phyloP scores from a whole-genome alignment of 164 flowering plant genomes.

The Malania oleifera region DNA sequence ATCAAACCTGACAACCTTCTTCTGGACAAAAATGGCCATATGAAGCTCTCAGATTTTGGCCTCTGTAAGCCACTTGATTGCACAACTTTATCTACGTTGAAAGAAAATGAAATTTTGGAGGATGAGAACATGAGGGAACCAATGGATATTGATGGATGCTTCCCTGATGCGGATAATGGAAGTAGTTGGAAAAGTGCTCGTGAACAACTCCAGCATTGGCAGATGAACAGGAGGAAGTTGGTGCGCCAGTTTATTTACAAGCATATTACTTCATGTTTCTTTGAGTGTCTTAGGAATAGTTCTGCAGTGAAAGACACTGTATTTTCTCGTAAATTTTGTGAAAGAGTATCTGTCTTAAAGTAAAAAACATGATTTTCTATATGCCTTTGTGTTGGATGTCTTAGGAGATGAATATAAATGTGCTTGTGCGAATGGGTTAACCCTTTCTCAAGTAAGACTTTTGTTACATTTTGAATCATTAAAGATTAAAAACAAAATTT shows the following conservation, averaged over 20 bases:
- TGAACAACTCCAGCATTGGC: constrained; percentile 77
- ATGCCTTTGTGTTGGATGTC: no score
- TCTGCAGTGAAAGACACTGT: no score
- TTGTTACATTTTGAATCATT: no score
- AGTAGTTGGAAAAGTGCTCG: constrained; percentile 51
- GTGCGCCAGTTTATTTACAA: constrained; percentile 24
- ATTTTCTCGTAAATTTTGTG: no score
- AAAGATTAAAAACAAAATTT: no score
- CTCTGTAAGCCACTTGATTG: constrained; percentile 64
- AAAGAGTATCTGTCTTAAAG: no score
- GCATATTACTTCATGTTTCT: background rate
- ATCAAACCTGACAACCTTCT: constrained; percentile 62
- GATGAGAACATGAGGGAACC: constrained; percentile 36
- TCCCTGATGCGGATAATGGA: constrained; percentile 35
- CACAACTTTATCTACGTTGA: constrained; percentile 31
- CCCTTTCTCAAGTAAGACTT: no score
- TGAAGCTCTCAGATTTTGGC: constrained; percentile 64
- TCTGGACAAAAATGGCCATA: constrained; percentile 54
- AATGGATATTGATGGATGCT: constrained; percentile 40
- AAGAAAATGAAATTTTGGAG: constrained; percentile 36
- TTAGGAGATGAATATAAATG: no score
- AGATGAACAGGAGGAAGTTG: constrained; percentile 63
- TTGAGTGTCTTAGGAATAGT: background rate
- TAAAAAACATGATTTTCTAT: no score
- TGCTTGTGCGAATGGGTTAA: no score